Conservation (phyloP, 2,329 filamentous ascomycete genomes). For the Lithohypha guttulata region DNA sequence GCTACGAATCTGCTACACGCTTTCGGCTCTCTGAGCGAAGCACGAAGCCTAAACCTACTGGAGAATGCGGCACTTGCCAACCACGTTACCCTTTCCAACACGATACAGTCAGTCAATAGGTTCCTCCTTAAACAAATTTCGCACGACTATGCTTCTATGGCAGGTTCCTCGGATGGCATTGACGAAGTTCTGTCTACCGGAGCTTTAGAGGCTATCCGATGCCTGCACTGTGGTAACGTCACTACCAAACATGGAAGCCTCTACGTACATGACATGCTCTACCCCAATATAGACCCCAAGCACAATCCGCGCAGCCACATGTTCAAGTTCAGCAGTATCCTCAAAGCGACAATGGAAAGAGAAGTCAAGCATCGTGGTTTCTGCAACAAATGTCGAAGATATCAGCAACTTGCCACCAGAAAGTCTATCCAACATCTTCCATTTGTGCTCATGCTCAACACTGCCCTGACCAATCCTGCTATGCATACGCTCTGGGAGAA, state of each 20-base stretch:
- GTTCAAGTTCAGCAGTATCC: slow-evolving; percentile 67
- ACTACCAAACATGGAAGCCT: slow-evolving; percentile 68
- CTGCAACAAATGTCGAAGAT: slow-evolving; percentile 83
- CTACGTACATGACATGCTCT: slow-evolving; percentile 76
- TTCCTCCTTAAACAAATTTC: slow-evolving; percentile 77
- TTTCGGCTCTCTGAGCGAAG: slow-evolving; percentile 71
- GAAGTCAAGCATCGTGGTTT: slow-evolving; percentile 84
- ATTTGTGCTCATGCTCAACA: slow-evolving; percentile 76
- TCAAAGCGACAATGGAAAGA: slow-evolving; percentile 86
- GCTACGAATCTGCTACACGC: slow-evolving; percentile 90
- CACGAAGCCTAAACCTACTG: slow-evolving; percentile 64
- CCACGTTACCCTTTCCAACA: slow-evolving; percentile 60
- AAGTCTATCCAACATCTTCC: slow-evolving; percentile 77
- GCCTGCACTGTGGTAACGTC: slow-evolving; percentile 78
- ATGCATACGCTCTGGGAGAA: slow-evolving; percentile 70
- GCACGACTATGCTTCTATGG: slow-evolving; percentile 61
- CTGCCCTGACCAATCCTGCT: slow-evolving; percentile 60
- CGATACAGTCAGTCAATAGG: slow-evolving; percentile 75
- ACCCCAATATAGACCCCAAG: slow-evolving; percentile 46
- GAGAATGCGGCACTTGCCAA: slow-evolving; percentile 62
- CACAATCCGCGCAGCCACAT: slow-evolving; percentile 36
- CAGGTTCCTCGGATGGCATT: slow-evolving; percentile 51
- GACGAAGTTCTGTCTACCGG: slow-evolving; percentile 51
- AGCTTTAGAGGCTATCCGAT: slow-evolving; percentile 53
- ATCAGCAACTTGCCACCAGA: slow-evolving; percentile 74